phyloP scores from a whole-genome alignment of 2,329 filamentous ascomycete species.

The Emmonsia crescens region DNA sequence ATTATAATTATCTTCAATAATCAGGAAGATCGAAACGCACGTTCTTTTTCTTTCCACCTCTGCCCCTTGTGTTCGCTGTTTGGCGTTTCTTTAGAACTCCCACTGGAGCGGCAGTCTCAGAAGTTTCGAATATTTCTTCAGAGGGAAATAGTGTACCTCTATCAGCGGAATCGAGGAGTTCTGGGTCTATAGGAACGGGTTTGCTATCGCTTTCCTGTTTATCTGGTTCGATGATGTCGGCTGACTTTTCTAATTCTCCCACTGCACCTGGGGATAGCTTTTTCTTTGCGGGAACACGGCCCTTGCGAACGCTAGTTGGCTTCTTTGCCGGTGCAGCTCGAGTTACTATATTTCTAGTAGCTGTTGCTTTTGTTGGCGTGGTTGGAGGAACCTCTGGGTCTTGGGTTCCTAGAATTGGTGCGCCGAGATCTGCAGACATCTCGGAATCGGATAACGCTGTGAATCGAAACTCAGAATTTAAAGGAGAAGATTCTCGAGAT shows the following conservation, averaged over 20 bases:
- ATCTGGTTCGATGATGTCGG: background rate
- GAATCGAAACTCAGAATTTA: background rate
- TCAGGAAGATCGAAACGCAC: slow-evolving; percentile 10
- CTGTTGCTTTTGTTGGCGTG: background rate
- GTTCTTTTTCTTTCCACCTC: slow-evolving; percentile 5
- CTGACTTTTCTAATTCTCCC: background rate
- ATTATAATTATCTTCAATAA: background rate
- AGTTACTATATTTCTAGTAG: background rate
- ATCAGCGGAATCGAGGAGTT: background rate
- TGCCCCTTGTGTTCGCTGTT: background rate
- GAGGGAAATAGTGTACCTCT: background rate
- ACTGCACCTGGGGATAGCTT: background rate
- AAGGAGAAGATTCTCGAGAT: background rate
- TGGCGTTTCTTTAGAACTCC: background rate
- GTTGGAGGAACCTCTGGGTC: background rate
- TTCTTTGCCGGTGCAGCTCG: background rate
- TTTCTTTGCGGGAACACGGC: slow-evolving; percentile 1
- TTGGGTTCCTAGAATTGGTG: background rate
- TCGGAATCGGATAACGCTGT: background rate
- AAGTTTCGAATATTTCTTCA: no score
- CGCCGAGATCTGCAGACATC: background rate
- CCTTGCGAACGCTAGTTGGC: background rate
- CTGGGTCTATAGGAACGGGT: background rate
- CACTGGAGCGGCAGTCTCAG: background rate
- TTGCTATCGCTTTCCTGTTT: background rate